Conservation (phyloP, 352 stramenopile species). For the Phytophthora crassamura region DNA sequence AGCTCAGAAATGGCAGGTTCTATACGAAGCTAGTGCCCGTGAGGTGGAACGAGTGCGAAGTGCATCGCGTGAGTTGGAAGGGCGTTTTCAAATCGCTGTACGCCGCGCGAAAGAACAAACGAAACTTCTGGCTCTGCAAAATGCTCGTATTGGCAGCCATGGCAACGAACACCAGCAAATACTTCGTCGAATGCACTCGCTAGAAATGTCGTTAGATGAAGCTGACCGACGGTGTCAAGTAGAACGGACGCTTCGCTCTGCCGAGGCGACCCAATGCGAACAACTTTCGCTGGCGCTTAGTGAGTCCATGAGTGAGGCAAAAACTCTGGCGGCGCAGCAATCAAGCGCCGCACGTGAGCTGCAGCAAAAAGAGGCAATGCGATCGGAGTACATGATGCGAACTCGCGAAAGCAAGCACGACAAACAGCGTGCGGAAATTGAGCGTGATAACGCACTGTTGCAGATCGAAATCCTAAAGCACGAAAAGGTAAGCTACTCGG, state of each 20-base stretch:
- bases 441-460: constrained; percentile 61
- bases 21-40: constrained; percentile 32
- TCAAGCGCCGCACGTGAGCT: constrained; percentile 55
- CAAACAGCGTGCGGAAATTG: constrained; percentile 56
- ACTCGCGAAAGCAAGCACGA: constrained; percentile 55
- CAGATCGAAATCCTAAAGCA: constrained; percentile 47
- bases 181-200: constrained; percentile 48
- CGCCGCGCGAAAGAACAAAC: constrained; percentile 70
- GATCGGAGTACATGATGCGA: constrained; percentile 62
- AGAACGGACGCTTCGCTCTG: constrained; percentile 58
- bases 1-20: constrained; percentile 33
- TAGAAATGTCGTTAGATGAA: constrained; percentile 53
- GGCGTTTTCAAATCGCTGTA: constrained; percentile 62
- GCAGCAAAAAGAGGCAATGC: constrained; percentile 59
- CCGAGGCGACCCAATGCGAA: constrained; percentile 63
- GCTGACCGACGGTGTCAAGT: constrained; percentile 50
- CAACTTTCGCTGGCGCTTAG: constrained; percentile 58
- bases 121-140: constrained; percentile 73
- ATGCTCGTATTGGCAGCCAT: constrained; percentile 53
- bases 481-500: constrained; percentile 41
- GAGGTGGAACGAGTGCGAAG: constrained; percentile 38
- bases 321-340: constrained; percentile 55
- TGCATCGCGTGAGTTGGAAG: constrained; percentile 46
- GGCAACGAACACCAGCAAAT: constrained; percentile 67
- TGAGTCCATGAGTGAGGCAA: constrained; percentile 58